Base-by-base conservation (phyloP, 179 eudicot genomes). In the Carnegiea gigantea region DNA sequence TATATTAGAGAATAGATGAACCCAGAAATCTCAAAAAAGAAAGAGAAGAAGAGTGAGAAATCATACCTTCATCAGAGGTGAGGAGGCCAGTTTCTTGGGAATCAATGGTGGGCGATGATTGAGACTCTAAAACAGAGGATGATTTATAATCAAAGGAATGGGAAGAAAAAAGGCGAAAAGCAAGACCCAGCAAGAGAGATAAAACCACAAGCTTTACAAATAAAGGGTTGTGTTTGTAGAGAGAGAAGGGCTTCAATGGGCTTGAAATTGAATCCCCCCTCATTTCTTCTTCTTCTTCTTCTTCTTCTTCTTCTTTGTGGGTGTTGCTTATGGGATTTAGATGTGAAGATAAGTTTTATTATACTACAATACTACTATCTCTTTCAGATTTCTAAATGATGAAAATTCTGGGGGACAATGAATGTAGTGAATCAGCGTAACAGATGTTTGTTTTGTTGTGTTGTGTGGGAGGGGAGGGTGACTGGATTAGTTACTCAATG, bases 161-260 rank as follows among this genome's bases (percentile, higher is more conserved):
- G 5, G 86, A 88, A 75, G 89, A 82, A 62, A 82, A 84, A 13
- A 89, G 60, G 44, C 83, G 88, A 82, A 86, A 85, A 21, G 86
- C 85, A 28, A 90, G 44, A 28, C 87, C 91, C 78, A 90, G 26
- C 2, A 88, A 68, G 48, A 91, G 83, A 81, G 83, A 83, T 18
- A 82, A 49, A 70, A 90, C 57, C 9, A 82, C 83, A 80, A 86
- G 80, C 26, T 90, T 91, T 13, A 84, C 75, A 67, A 83, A 73
- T 30, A 78, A 38, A 2, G 84, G 73, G 70, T 21, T 84, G 5
- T 82, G 77, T 76, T 84, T 86, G 78, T 80, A 70, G 28, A 84
- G 24, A 82, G 86, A 77, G 46, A 85, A 67, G 46, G 80, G 57
- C 21, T 59, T 78, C 73, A 80, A 65, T 71, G 82, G 75, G 65